Evolutionary conservation across 129 eudicot genomes (phyloP).

Genomic region (Heracleum sosnowskyi): DNA sequence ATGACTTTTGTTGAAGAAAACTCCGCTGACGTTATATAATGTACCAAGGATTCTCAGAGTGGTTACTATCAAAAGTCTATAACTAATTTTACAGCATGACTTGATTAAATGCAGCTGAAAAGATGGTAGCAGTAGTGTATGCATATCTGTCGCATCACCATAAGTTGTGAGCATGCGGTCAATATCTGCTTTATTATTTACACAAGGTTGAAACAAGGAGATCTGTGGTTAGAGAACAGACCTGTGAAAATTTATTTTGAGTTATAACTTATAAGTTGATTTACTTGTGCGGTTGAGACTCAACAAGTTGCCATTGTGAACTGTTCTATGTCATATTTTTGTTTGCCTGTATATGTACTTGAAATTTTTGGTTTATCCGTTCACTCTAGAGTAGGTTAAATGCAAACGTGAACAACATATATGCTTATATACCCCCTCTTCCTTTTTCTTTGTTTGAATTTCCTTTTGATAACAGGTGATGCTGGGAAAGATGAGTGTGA

Average conservation of each 20-base stretch:
- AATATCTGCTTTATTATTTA: background rate
- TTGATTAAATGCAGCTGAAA: background rate
- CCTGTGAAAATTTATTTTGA: background rate
- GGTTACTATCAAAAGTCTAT: background rate
- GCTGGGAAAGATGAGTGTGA: conserved; percentile 48
- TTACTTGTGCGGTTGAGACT: background rate
- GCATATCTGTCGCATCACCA: background rate
- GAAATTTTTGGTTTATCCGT: background rate
- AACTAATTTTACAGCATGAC: background rate
- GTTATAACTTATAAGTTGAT: background rate
- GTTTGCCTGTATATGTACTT: background rate
- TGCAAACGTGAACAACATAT: background rate
- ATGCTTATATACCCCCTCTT: background rate
- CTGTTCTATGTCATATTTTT: background rate
- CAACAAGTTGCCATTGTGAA: background rate
- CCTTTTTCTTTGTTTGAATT: background rate
- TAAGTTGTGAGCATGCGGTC: background rate
- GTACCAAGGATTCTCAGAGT: background rate
- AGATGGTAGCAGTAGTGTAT: background rate
- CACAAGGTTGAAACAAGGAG: background rate
- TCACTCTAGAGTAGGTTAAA: background rate
- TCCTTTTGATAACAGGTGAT: conserved; percentile 18
- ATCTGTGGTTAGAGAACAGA: background rate
- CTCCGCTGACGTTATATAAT: background rate
- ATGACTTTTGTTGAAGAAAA: background rate